Conservation (phyloP, 1,284 basidiomycete genomes). For the Moesziomyces sp. region DNA sequence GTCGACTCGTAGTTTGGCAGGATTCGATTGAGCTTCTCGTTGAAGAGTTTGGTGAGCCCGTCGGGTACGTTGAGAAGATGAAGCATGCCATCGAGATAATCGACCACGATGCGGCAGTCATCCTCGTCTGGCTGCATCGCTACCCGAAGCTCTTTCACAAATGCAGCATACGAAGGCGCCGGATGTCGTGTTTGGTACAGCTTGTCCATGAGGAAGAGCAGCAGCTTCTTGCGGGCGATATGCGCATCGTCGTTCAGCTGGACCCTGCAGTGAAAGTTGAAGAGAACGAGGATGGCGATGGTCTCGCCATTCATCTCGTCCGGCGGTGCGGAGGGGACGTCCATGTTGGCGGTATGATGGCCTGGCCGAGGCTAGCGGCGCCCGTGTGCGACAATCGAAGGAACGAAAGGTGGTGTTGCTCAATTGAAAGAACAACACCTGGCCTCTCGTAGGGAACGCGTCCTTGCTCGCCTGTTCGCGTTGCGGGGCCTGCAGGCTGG, state of each 20-base stretch:
- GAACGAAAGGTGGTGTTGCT: neutral
- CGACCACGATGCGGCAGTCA: slow-evolving; percentile 28
- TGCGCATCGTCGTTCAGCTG: slow-evolving; percentile 39
- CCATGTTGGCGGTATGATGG: slow-evolving; percentile 13
- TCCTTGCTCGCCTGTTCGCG: neutral
- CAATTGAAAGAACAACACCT: slow-evolving; percentile 9
- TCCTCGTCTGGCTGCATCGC: slow-evolving; percentile 22
- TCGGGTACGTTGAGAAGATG: slow-evolving; percentile 37
- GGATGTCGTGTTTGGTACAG: slow-evolving; percentile 34
- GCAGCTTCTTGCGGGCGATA: slow-evolving; percentile 26
- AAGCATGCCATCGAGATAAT: slow-evolving; percentile 42
- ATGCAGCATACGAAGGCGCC: slow-evolving; percentile 15
- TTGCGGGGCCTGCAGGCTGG: neutral
- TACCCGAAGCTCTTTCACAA: slow-evolving; percentile 16
- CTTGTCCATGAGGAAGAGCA: slow-evolving; percentile 46
- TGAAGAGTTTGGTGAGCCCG: slow-evolving; percentile 44
- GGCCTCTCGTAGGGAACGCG: neutral
- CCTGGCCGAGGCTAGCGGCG: neutral
- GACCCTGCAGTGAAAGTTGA: slow-evolving; percentile 48
- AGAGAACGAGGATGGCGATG: slow-evolving; percentile 46
- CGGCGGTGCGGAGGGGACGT: slow-evolving; percentile 15
- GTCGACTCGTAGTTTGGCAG: slow-evolving; percentile 42
- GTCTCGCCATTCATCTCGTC: slow-evolving; percentile 45
- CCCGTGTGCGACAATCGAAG: too few species aligned
- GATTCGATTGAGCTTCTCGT: slow-evolving; percentile 43